Base-by-base conservation (phyloP, 2,329 filamentous ascomycete genomes). In the Epichloe coenophiala region DNA sequence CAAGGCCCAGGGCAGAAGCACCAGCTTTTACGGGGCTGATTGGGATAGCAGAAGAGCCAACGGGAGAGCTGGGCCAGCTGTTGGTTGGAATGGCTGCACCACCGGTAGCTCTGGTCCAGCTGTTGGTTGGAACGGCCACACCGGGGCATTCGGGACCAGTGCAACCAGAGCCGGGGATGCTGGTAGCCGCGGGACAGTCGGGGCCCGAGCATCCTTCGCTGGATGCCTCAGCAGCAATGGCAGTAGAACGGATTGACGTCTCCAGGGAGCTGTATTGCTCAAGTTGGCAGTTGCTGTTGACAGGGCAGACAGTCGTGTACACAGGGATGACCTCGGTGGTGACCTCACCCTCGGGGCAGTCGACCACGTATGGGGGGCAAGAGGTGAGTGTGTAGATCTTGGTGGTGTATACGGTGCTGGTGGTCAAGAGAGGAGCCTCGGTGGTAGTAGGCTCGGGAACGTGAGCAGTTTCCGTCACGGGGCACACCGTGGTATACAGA, bases 331-430 rank as follows among this genome's bases (percentile, higher is more conserved):
- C 41, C 15, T 46, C 37, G 3, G 55, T 55, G 35, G 44, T 46
- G 40, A 52, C 44, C 13, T 48, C 31, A n/a, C 52, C 52, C 31
- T 21, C 59, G 4, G 65, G 63, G 58, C 65, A 68, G 61, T 65
- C 56, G 33, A 61, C 60, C 15, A 67, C 60, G 12, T 60, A 58
- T 15, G 75, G 67, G 68, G 68, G 70, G 64, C 77, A 80, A 43
- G 53, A 42, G 58, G 73, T 78, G 64, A 78, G 68, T 59, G 75
- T 78, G 55, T 71, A 68, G 56, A 74, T 57, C 21, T 53, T 57
- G 39, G 62, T 66, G 47, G 58, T 61, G 59, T 63, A 65, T 37
- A 68, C 59, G 33, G 64, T 64, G 47, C 23, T 50, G 27, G 47
- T 50, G 15, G 51, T 50, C 45, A 48, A 19, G 17, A 11, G 49